These are phyloP conservation scores for Arthrobotrys sinensis DNA, from an alignment of 2,329 filamentous ascomycete genomes.

Conservation along the genomic window DNA sequence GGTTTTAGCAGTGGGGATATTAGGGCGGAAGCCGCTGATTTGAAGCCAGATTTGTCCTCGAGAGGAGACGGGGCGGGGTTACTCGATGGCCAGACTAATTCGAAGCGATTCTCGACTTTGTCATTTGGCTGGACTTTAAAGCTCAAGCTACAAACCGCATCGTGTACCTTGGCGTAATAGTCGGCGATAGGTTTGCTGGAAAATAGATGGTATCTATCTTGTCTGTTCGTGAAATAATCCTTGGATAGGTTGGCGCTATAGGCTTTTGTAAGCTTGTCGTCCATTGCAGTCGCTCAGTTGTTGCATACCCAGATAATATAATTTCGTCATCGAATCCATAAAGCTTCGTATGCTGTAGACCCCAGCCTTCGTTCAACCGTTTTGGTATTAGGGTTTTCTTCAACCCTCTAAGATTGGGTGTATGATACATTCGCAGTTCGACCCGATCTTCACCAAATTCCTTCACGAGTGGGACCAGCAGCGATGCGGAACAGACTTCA, in stretches of 20 bases:
- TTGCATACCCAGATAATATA: slow-evolving; percentile 84
- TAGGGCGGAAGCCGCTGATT: slow-evolving; percentile 77
- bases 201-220: slow-evolving; percentile 95
- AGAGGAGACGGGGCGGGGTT: slow-evolving; percentile 85
- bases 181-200: slow-evolving; percentile 82
- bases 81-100: slow-evolving; percentile 79
- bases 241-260: slow-evolving; percentile 84
- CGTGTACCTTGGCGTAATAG: slow-evolving; percentile 85
- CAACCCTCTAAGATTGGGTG: slow-evolving; percentile 90
- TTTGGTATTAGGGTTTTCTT: slow-evolving; percentile 87
- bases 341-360: slow-evolving; percentile 98
- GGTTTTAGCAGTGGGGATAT: slow-evolving; percentile 78
- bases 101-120: slow-evolving; percentile 73
- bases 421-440: slow-evolving; percentile 97
- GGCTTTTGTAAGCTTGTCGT: slow-evolving; percentile 18
- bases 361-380: slow-evolving; percentile 98
- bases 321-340: slow-evolving; percentile 97
- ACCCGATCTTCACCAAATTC: slow-evolving; percentile 89
- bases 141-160: slow-evolving; percentile 83
- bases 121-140: slow-evolving; percentile 80
- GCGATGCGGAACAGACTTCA: slow-evolving; percentile 85
- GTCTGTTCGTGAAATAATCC: slow-evolving; percentile 96
- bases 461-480: slow-evolving; percentile 84
- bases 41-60: slow-evolving; percentile 78
- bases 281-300: background rate